These are phyloP conservation scores for Candida sanyaensis DNA, from an alignment of 1,139 yeast species.

Conservation along the genomic window DNA sequence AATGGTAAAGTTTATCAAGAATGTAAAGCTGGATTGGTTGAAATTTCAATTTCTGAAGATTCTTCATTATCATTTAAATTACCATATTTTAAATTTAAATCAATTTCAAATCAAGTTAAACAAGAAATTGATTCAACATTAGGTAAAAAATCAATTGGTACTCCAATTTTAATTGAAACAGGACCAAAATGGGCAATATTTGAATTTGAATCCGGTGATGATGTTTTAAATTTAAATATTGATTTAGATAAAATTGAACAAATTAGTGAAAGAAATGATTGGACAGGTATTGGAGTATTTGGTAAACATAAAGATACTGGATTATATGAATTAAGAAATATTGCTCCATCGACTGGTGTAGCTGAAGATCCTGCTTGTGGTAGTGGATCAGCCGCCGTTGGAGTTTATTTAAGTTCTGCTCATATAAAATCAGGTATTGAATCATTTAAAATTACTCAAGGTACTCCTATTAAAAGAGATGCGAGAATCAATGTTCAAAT, in stretches of 20 bases:
- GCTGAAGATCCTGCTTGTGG: slow-evolving; percentile 58
- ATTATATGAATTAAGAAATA: slow-evolving; percentile 36
- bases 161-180: slow-evolving; percentile 19
- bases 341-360: slow-evolving; percentile 36
- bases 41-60: slow-evolving; percentile 21
- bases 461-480: slow-evolving; percentile 33
- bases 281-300: slow-evolving; percentile 38
- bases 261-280: slow-evolving; percentile 19
- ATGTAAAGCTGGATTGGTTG: slow-evolving; percentile 45
- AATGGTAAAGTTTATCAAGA: slow-evolving; percentile 38
- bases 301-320: slow-evolving; percentile 26
- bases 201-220: slow-evolving; percentile 26
- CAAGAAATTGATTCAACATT: slow-evolving; percentile 20
- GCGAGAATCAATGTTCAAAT: slow-evolving; percentile 27
- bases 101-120: slow-evolving; percentile 18
- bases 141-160: slow-evolving; percentile 16
- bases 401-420: slow-evolving; percentile 21
- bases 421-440: slow-evolving; percentile 5
- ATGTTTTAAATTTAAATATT: slow-evolving; percentile 30
- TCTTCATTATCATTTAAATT: slow-evolving; percentile 20
- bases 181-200: slow-evolving; percentile 34
- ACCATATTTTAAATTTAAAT: slow-evolving; percentile 24
- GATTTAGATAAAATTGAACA: slow-evolving; percentile 22
- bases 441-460: slow-evolving; percentile 27
- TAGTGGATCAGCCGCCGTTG: slow-evolving; percentile 45